Evolutionary conservation across 352 stramenopile genomes (phyloP), one percentile per base, ranked within the genome.

Genomic region (Phytophthora boehmeriae): DNA sequence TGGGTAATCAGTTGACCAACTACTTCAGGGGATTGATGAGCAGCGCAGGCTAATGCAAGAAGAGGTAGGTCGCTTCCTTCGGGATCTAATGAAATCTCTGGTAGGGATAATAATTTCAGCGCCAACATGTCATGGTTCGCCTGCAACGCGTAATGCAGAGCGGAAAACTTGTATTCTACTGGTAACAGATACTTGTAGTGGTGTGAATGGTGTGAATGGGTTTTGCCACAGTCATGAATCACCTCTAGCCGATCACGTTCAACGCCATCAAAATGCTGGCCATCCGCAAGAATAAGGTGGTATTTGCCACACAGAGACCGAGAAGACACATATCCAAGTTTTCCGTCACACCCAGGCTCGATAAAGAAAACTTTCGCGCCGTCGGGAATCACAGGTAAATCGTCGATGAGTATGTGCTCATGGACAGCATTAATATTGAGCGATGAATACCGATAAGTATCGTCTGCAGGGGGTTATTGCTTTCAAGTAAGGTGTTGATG

Each of bases 61-160:
- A 88, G 45, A 6, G 82, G 82, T 6, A 89, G 39, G 32, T 90
- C 82, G 38, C 75, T 85, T 6, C 78, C 71, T 46, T 89, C 78
- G 5, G 75, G 69, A 3, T 76, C 55, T 4, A 79, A 52, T 2
- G 69, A 74, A 23, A 88, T 57, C 1, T 52, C 49, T 9, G 59
- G 50, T 1, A 78, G 27, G 4, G 50, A 45, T 13, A 92, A 44
- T 9, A 92, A 54, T 9, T 55, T 47, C 2, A 75, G 41, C 0
- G 76, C 50, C 19, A 88, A 47, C 0, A 45, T 66, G 16, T 69
- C 62, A 16, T 89, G 72, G 34, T 75, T 89, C 3, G 36, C 66
- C 48, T 89, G 80, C 3, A 89, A 43, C 0, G 78, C 80, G 48
- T 90, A 92, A 43, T 92, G 82, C 0, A 92, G 53, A 10, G 74